Evolutionary conservation across 2,329 filamentous ascomycete species (phyloP), one percentile per base, ranked within the genome.

Genomic region (Ceratocystis destructans): DNA sequence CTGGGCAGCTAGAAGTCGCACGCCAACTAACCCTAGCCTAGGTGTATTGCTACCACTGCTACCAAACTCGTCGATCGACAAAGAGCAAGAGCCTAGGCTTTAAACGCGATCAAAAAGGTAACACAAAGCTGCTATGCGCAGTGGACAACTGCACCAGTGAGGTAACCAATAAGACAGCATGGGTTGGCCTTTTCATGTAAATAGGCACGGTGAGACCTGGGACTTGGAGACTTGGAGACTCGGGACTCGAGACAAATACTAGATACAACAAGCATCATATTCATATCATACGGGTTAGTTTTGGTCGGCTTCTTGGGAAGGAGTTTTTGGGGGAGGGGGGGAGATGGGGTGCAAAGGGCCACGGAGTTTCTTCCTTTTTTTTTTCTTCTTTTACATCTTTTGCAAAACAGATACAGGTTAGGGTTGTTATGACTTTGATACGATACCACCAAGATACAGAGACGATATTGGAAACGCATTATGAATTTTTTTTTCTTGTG

Each of bases 41-140:
- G 84, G 84, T 87, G 15, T 87, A 84, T 71, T 87, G 84, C 74
- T 80, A 79, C 67, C 76, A 77, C 7, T 87, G 84, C 74, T 87
- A 79, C 70, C 83, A 86, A 65, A 78, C 80, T 69, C 81, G 84
- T 61, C 78, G 73, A 31, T 75, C 77, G 2, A 73, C 73, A 48
- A 76, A 73, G 63, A 73, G 72, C 63, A 67, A 48, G 22, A 66
- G 67, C 62, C 68, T 53, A 1, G 67, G 61, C 7, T 71, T 71
- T 46, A 67, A 63, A 55, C 66, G 33, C 12, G 63, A 61, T 25
- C 55, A 64, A 25, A 65, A 45, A 6, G 33, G 46, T 15, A 22
- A 28, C n/a, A 67, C 48, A 33, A 73, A 82, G 65, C 69, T 82
- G 1, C 70, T 78, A 3, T 87, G 84, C 70, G 80, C 80, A 0